Percentiles rank a stretch among this genome's conserved stretches.
Evolutionary conservation across 192 early-diverging fungal species (phyloP).

Genomic region (Coemansia sp.): DNA sequence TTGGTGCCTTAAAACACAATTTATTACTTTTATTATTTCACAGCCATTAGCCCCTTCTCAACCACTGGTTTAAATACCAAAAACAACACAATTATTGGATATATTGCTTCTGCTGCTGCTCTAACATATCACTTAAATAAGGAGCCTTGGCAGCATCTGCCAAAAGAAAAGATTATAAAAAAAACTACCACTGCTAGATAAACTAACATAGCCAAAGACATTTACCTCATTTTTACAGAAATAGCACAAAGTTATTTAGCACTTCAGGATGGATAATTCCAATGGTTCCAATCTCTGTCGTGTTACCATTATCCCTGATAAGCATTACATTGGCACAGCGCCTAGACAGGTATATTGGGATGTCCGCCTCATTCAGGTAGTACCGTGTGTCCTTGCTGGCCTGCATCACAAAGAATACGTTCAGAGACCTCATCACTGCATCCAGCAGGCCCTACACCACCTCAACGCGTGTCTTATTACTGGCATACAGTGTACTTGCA

Average conservation of each 20-base stretch:
- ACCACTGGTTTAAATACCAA: no score
- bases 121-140: no score
- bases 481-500: constrained; percentile 80
- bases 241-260: constrained; percentile 81
- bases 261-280: constrained; percentile 94
- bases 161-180: no score
- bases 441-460: constrained; percentile 90
- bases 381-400: constrained; percentile 18
- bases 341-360: constrained; percentile 87
- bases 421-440: constrained; percentile 81
- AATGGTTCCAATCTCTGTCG: constrained; percentile 71
- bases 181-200: no score
- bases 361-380: constrained; percentile 32
- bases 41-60: no score
- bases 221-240: no score
- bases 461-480: constrained; percentile 70
- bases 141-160: no score
- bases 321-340: constrained; percentile 85
- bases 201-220: no score
- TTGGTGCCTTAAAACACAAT: no score
- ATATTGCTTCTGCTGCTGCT: no score
- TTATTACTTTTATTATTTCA: no score
- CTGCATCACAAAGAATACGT: constrained; percentile 10
- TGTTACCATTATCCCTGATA: constrained; percentile 35
- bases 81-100: no score